Evolutionary conservation across 176 grass and related monocot genomes (phyloP), one percentile per base, ranked within the genome.

Genomic region (Lolium rigidum): DNA sequence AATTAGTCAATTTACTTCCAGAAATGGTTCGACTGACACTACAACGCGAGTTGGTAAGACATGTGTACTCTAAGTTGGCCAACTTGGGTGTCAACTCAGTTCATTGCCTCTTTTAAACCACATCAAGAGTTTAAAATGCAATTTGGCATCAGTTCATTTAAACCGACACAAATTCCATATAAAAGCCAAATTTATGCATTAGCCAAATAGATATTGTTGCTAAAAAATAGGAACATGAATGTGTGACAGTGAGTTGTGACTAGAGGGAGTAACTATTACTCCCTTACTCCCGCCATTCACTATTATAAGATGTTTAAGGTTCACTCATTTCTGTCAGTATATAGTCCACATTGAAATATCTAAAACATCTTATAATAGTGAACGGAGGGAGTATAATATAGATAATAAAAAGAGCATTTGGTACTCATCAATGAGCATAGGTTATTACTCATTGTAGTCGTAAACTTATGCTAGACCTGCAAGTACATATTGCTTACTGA

Each of bases 401-500:
- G 9, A 74, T 74, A 75, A 63, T 70, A 15, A 77, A 26, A 39
- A 39, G 50, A 81, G 24, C 52, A 52, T 68, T 82, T 61, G 55
- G 20, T 38, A 78, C 47, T 39, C 52, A 80, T 76, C 61, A 85
- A 58, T 47, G 37, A 82, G 43, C 28, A 57, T 2, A 83, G 11
- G 39, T 58, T 80, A 72, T 67, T 58, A 44, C 48, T 39, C 35
- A 25, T 39, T 68, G 38, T 25, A 88, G 60, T 90, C 31, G 31
- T 35, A 35, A 35, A 35, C 31, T 35, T 35, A 78, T 84, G 89
- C 81, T 83, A 82, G 74, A 77, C 18, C 35, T 69, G 44, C 70
- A 92, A 58, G 83, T 70, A 63, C 55, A 79, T 77, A 84, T 56
- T 37, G 4, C 18, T 80, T 57, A 87, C 70, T 43, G 71, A 98